phyloP scores from a whole-genome alignment of 345 rosid genomes.

The Aethionema arabicum region DNA sequence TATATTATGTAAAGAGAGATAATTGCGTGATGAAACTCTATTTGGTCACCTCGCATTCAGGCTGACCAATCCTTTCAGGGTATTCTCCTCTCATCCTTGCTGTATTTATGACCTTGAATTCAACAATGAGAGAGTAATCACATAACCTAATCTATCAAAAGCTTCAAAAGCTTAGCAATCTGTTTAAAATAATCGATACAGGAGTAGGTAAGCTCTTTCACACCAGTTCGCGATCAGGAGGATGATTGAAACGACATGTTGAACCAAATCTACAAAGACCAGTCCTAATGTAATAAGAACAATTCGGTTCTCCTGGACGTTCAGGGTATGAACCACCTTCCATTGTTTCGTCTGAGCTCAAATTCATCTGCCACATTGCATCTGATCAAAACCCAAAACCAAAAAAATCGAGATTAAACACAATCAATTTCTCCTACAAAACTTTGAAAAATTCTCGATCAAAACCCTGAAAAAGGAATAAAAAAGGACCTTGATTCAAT shows the following conservation, averaged over 20 bases:
- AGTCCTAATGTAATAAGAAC: slow-evolving; percentile 95
- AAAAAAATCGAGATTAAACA: slow-evolving; percentile 2
- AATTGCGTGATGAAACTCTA: neutral
- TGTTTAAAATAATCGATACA: too few relatives aligned
- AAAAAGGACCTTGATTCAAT: slow-evolving; percentile 52
- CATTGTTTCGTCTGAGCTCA: slow-evolving; percentile 65
- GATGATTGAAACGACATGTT: slow-evolving; percentile 52
- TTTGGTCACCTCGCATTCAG: slow-evolving; percentile 83
- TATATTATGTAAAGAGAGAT: too few relatives aligned
- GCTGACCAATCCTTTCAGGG: slow-evolving; percentile 94
- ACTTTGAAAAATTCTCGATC: neutral
- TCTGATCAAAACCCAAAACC: slow-evolving; percentile 43
- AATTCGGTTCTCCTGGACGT: slow-evolving; percentile 92
- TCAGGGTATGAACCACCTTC: slow-evolving; percentile 79
- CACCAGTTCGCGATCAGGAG: slow-evolving; percentile 96
- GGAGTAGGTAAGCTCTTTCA: neutral
- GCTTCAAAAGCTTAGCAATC: slow-evolving; percentile 4
- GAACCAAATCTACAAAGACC: slow-evolving; percentile 91
- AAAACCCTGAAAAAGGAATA: slow-evolving; percentile 8
- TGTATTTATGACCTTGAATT: slow-evolving; percentile 81
- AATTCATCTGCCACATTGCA: slow-evolving; percentile 87
- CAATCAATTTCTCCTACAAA: neutral
- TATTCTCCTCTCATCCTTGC: slow-evolving; percentile 94
- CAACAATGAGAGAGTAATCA: slow-evolving; percentile 3
- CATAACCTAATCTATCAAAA: neutral